Conservation (phyloP, 768 basidiomycete genomes). For the Leccinum broughii region DNA sequence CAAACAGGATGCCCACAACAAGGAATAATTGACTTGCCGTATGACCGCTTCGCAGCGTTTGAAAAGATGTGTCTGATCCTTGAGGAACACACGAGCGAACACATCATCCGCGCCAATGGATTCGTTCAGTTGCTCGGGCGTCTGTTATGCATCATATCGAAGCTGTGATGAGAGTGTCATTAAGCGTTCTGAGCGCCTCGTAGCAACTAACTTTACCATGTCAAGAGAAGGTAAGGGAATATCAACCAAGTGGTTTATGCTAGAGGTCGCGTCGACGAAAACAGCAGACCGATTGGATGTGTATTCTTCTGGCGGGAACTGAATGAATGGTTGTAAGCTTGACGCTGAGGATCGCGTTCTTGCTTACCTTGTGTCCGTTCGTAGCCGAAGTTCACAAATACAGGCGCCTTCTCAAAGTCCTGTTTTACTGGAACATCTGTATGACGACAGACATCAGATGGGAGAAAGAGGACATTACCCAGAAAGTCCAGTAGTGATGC, state of each 20-base stretch:
- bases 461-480: conserved; percentile 45
- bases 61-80: conserved; percentile 61
- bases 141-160: conserved; percentile 70
- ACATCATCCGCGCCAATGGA: conserved; percentile 51
- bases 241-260: conserved; percentile 73
- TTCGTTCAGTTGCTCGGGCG: conserved; percentile 63
- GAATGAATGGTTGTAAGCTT: conserved; percentile 5
- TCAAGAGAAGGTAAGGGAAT: conserved; percentile 80
- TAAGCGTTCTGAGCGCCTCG: not conserved
- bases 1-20: conserved; percentile 3
- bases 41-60: conserved; percentile 75
- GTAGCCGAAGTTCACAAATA: conserved; percentile 55
- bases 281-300: conserved; percentile 48
- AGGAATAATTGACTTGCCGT: conserved; percentile 41
- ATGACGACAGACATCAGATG: conserved; percentile 10
- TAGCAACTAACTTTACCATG: conserved; percentile 50
- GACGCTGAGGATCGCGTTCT: not conserved
- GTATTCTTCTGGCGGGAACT: conserved; percentile 67
- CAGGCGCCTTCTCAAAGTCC: conserved; percentile 55
- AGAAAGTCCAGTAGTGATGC: conserved; percentile 77
- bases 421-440: conserved; percentile 55
- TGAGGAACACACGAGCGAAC: conserved; percentile 74
- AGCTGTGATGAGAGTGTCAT: conserved; percentile 49
- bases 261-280: conserved; percentile 80
- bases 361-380: conserved; percentile 54